Conservation (phyloP, 2,329 filamentous ascomycete species). For the Fusarium sterilihyphosum region DNA sequence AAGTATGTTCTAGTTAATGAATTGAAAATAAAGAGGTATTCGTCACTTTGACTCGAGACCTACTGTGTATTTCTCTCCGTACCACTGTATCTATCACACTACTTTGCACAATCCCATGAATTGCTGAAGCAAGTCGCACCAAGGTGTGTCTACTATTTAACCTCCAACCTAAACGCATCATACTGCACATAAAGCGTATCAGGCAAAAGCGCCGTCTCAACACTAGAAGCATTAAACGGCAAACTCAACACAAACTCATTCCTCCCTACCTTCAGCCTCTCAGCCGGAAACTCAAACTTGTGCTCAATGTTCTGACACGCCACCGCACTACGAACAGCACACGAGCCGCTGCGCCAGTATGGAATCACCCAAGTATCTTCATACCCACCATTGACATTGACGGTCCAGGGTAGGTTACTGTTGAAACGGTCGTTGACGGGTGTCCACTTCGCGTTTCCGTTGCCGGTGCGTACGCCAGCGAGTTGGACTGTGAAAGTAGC, state of each 20-base stretch:
- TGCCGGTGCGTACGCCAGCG: slow-evolving; percentile 20
- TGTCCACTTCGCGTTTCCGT: slow-evolving; percentile 35
- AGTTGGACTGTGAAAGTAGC: slow-evolving; percentile 36
- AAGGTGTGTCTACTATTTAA: slow-evolving; percentile 38
- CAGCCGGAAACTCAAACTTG: slow-evolving; percentile 64
- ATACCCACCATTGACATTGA: slow-evolving; percentile 49
- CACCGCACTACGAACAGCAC: slow-evolving; percentile 66
- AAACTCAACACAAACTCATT: slow-evolving; percentile 67
- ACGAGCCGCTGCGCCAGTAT: slow-evolving; percentile 55
- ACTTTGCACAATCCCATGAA: accelerated
- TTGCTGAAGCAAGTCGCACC: too few species aligned
- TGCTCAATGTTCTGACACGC: slow-evolving; percentile 69
- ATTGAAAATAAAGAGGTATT: background rate
- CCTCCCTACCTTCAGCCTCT: slow-evolving; percentile 56
- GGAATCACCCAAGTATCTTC: slow-evolving; percentile 65
- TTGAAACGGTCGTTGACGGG: slow-evolving; percentile 5
- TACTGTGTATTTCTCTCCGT: accelerated
- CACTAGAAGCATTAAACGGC: slow-evolving; percentile 66
- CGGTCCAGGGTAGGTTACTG: slow-evolving; percentile 37
- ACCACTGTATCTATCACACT: accelerated
- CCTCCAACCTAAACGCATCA: slow-evolving; percentile 68
- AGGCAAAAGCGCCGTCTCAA: slow-evolving; percentile 65
- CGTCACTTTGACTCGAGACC: accelerated
- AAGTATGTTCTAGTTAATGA: too few species aligned
- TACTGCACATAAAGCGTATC: slow-evolving; percentile 69